These are phyloP conservation scores for Gyromitra esculenta DNA, from an alignment of 2,329 filamentous ascomycete genomes.

Conservation along the genomic window DNA sequence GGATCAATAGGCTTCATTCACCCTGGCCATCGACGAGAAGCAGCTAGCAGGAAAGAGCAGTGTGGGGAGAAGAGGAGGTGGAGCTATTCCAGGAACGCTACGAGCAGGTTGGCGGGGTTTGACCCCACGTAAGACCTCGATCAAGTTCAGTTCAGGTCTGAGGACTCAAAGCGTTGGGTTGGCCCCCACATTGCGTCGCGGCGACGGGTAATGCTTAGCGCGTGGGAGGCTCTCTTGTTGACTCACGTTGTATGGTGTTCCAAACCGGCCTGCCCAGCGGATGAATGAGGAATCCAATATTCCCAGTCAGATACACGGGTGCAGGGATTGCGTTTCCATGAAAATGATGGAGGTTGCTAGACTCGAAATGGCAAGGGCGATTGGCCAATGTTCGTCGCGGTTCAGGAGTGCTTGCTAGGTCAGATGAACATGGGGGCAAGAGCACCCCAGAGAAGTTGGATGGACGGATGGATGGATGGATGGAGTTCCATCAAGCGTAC, in stretches of 20 bases:
- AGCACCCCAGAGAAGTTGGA: neutral
- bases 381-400: constrained; percentile 22
- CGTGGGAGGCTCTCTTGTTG: constrained; percentile 40
- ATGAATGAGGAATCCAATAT: constrained; percentile 45
- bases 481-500: neutral
- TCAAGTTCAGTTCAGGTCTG: constrained; percentile 37
- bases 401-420: constrained; percentile 32
- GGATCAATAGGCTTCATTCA: constrained; percentile 11
- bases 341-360: constrained; percentile 25
- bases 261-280: constrained; percentile 38
- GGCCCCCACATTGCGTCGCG: constrained; percentile 48
- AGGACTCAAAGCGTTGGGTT: constrained; percentile 39
- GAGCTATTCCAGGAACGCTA: constrained; percentile 36
- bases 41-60: constrained; percentile 9
- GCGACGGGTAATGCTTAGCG: constrained; percentile 43
- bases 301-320: constrained; percentile 14
- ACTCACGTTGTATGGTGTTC: constrained; percentile 36
- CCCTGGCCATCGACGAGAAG: constrained; percentile 12
- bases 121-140: constrained; percentile 38
- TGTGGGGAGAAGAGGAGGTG: constrained; percentile 47
- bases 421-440: constrained; percentile 25
- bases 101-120: constrained; percentile 38
- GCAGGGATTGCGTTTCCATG: constrained; percentile 25
- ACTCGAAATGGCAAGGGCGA: constrained; percentile 21
- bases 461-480: neutral